Percentiles rank a stretch among this genome's conserved stretches.
Conservation (phyloP, 495 filamentous ascomycete genomes). For the Cenococcum geophilum region DNA sequence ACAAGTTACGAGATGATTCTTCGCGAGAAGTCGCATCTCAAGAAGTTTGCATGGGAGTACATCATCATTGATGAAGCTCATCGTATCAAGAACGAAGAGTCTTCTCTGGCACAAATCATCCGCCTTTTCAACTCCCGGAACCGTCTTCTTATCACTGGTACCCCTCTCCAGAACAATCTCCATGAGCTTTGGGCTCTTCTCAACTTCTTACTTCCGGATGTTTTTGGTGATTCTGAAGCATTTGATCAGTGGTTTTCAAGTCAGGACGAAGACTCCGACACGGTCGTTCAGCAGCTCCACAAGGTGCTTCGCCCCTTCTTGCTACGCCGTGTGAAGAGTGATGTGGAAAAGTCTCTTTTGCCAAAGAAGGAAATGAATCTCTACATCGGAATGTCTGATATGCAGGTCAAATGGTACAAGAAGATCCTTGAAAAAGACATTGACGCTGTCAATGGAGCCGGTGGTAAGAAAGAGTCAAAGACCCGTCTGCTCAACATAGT, state of each 20-base stretch:
- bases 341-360: slow-evolving; percentile 96
- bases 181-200: slow-evolving; percentile 99
- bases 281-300: slow-evolving; percentile 95
- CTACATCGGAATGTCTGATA: slow-evolving; percentile 97
- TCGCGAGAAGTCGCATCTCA: slow-evolving; percentile 87
- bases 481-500: slow-evolving; percentile 98
- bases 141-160: slow-evolving; percentile 92
- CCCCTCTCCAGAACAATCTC: slow-evolving; percentile 95
- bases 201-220: slow-evolving; percentile 94
- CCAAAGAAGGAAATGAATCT: slow-evolving; percentile 98
- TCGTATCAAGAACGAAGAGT: slow-evolving; percentile 99
- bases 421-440: slow-evolving; percentile 99
- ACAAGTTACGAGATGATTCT: slow-evolving; percentile 98
- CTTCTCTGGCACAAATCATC: slow-evolving; percentile 92
- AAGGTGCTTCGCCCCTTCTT: slow-evolving; percentile 90
- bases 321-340: slow-evolving; percentile 91
- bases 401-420: slow-evolving; percentile 99
- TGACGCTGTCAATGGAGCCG: slow-evolving; percentile 95
- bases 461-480: slow-evolving; percentile 96
- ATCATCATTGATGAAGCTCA: slow-evolving; percentile 99
- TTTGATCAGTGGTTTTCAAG: slow-evolving; percentile 97
- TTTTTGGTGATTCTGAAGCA: slow-evolving; percentile 95
- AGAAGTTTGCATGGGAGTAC: slow-evolving; percentile 99
- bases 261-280: slow-evolving; percentile 84
- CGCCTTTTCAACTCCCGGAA: slow-evolving; percentile 95